phyloP scores from a whole-genome alignment of 2,329 filamentous ascomycete species.

The Aaosphaeria pasadenensis region DNA sequence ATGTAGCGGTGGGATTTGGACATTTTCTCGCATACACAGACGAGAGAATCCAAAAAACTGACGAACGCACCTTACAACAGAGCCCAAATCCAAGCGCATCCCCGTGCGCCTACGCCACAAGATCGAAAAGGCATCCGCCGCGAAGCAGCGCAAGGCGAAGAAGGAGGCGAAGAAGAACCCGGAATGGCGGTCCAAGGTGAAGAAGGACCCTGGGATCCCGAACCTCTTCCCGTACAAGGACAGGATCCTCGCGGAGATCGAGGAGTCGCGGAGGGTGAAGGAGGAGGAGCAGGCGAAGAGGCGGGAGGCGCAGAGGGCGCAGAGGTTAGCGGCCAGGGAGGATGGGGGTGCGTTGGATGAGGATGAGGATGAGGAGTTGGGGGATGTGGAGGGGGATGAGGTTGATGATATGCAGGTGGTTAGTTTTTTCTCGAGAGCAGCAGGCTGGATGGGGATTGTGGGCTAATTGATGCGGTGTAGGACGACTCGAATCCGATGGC shows the following conservation, averaged over 20 bases:
- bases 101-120: constrained; percentile 89
- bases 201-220: constrained; percentile 97
- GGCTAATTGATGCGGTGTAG: constrained; percentile 15
- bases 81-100: constrained; percentile 91
- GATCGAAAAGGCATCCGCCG: constrained; percentile 86
- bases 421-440: constrained; percentile 5
- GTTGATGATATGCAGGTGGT: constrained; percentile 54
- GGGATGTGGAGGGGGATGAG: constrained; percentile 44
- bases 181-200: constrained; percentile 90
- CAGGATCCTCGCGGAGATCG: constrained; percentile 88
- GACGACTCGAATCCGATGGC: constrained; percentile 85
- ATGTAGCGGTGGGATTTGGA: neutral
- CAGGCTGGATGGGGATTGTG: neutral
- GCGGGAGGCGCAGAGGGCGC: constrained; percentile 63
- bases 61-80: constrained; percentile 44
- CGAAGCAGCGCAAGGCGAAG: constrained; percentile 86
- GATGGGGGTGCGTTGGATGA: constrained; percentile 34
- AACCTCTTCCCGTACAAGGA: constrained; percentile 98
- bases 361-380: constrained; percentile 34
- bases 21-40: no score
- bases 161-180: constrained; percentile 96
- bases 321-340: constrained; percentile 36
- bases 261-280: constrained; percentile 79
- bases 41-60: neutral
- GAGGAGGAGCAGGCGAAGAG: constrained; percentile 68